Percentiles rank a stretch among this genome's conserved stretches.
phyloP scores from a whole-genome alignment of 139 green algal species.

The Chlamydomonas sp. region DNA sequence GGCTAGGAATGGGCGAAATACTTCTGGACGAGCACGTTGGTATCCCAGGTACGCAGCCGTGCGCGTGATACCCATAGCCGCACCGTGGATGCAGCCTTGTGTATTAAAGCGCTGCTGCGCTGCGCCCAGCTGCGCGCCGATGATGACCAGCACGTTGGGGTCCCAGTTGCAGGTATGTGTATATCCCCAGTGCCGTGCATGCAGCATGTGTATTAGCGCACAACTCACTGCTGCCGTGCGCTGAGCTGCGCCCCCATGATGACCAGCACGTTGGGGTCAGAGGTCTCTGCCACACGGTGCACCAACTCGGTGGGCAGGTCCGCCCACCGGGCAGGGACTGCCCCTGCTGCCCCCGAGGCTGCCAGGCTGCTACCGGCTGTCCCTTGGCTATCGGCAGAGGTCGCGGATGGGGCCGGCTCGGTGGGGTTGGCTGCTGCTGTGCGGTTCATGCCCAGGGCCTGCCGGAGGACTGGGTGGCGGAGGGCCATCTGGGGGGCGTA shows the following conservation, averaged over 20 bases:
- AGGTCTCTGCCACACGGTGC: constrained; percentile 19
- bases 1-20: background rate
- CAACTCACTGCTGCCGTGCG: constrained; percentile 21
- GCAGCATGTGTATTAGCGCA: too few species aligned
- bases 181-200: too few species aligned
- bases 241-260: constrained; percentile 58
- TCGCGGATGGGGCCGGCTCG: background rate
- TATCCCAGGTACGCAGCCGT: too few species aligned
- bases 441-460: background rate
- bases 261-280: constrained; percentile 55
- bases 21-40: too few species aligned
- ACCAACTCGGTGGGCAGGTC: constrained; percentile 9
- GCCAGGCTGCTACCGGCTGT: background rate
- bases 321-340: background rate
- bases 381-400: background rate
- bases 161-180: background rate
- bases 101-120: constrained; percentile 1
- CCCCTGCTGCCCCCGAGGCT: background rate
- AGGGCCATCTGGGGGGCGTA: constrained; percentile 34
- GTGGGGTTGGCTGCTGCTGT: background rate
- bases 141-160: constrained; percentile 58
- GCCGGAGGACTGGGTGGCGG: constrained; percentile 27
- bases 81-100: background rate
- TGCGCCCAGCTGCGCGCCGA: constrained; percentile 53
- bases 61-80: background rate